Base-by-base conservation (phyloP, 2,329 filamentous ascomycete species). In the Fusarium subglutinans region DNA sequence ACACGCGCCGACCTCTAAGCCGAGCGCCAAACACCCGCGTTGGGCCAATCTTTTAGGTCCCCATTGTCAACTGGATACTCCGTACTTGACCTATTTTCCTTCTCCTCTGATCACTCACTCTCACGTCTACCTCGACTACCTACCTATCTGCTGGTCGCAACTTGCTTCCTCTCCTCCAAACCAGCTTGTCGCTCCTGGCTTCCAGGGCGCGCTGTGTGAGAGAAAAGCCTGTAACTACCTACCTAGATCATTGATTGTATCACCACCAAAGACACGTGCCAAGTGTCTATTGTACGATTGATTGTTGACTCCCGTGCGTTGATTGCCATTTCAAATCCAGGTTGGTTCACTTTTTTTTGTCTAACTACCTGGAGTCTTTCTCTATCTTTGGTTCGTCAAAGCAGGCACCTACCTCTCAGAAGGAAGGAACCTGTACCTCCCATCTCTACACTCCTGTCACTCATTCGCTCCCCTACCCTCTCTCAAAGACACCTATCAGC, bases 141-240 rank as follows among this genome's bases (percentile, higher is more conserved):
- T 56, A 20, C 13, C 17, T 53, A 20, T 35, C 50, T 53, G 58
- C 61, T 51, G 40, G 69, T 75, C 66, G 38, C 53, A 64, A 70
- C 63, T 58, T 61, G 71, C 58, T 33, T 63, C 59, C 63, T 72
- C 70, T 76, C 51, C 69, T 76, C 76, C 66, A 59, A 57, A 66
- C 60, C 76, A 77, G 77, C 70, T 53, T 77, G 77, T 72, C 75
- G 76, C 73, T 77, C 72, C 74, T 79, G 77, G 77, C 63, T 67
- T 57, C 77, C 75, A 78, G 77, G 77, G 66, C 73, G 77, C 74
- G 77, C 76, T 78, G 77, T 70, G 76, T 63, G 75, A 78, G 76
- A 75, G 75, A 69, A 69, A 69, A 60, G 67, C 45, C 62, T 56
- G 65, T 51, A 35, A 35, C 7, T 35, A 35, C 7, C 15, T 37